Evolutionary conservation across 2,329 filamentous ascomycete species (phyloP).

Genomic region (Cercospora brassicicola): DNA sequence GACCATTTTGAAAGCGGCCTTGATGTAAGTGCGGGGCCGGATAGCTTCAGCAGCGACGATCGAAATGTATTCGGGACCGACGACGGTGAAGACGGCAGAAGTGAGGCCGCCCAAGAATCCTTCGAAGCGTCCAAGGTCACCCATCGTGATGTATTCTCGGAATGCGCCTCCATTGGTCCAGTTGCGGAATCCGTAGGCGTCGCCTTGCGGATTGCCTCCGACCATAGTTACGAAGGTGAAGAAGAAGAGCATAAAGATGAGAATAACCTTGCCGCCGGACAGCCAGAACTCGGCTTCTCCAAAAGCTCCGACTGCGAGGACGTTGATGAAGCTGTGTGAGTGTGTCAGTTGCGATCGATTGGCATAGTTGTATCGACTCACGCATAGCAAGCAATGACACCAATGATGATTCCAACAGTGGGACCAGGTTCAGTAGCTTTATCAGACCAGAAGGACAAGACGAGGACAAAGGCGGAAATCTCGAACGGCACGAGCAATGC

Average conservation of each 20-base stretch:
- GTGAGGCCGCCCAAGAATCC: conserved; percentile 41
- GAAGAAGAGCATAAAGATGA: conserved; percentile 48
- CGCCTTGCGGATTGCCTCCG: conserved; percentile 38
- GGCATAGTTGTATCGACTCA: conserved; percentile 28
- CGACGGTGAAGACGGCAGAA: conserved; percentile 49
- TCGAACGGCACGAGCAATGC: conserved; percentile 54
- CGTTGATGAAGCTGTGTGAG: conserved; percentile 41
- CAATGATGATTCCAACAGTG: conserved; percentile 39
- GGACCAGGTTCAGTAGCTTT: conserved; percentile 43
- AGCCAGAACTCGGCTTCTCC: conserved; percentile 54
- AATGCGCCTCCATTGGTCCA: conserved; percentile 44
- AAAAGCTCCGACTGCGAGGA: conserved; percentile 49
- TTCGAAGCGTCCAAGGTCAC: conserved; percentile 37
- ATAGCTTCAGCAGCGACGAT: conserved; percentile 52
- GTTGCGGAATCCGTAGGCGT: conserved; percentile 48
- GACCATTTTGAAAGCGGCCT: conserved; percentile 51
- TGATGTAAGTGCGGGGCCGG: conserved; percentile 48
- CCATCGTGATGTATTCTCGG: conserved; percentile 33
- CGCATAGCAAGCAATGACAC: conserved; percentile 46
- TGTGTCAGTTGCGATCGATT: conserved; percentile 22
- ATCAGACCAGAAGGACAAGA: conserved; percentile 42
- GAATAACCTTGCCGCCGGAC: conserved; percentile 50
- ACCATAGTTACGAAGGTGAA: conserved; percentile 43
- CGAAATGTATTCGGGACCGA: conserved; percentile 51
- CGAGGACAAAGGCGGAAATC: conserved; percentile 48